Conservation (phyloP, 495 filamentous ascomycete genomes). For the Neurospora sp. region DNA sequence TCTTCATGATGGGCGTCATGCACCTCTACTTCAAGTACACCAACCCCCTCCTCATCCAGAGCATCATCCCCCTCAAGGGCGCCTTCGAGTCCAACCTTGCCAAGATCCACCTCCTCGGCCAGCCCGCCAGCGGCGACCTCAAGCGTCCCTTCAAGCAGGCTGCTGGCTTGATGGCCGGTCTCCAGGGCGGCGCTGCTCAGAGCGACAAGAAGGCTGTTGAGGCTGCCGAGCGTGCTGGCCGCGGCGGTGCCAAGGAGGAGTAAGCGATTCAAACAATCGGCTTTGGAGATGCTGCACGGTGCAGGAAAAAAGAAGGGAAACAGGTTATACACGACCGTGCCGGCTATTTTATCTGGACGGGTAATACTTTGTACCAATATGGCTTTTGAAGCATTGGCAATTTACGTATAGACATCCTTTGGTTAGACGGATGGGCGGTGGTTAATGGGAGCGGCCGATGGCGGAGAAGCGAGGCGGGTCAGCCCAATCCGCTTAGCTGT, state of each 20-base stretch:
- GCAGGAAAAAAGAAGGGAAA: background rate
- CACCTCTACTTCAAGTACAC: slow-evolving; percentile 98
- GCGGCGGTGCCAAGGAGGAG: slow-evolving; percentile 85
- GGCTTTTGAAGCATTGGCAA: background rate
- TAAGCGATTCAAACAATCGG: slow-evolving; percentile 31
- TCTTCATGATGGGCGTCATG: slow-evolving; percentile 98
- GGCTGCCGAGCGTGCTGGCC: slow-evolving; percentile 73
- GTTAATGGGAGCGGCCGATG: background rate
- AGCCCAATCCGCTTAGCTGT: background rate
- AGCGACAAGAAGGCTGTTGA: slow-evolving; percentile 95
- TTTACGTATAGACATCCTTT: background rate
- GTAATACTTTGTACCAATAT: background rate
- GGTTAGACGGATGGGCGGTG: background rate
- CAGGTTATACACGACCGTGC: background rate
- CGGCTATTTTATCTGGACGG: background rate
- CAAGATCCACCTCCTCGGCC: slow-evolving; percentile 87
- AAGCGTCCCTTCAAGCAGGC: slow-evolving; percentile 89
- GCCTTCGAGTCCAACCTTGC: slow-evolving; percentile 88
- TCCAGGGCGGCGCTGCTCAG: slow-evolving; percentile 62
- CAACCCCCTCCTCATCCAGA: slow-evolving; percentile 97
- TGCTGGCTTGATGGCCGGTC: slow-evolving; percentile 66
- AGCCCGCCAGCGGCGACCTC: slow-evolving; percentile 84
- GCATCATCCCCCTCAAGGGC: slow-evolving; percentile 92
- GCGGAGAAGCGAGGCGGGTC: background rate
- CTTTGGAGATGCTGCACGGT: background rate